Conservation (phyloP, 768 basidiomycete species). For the Suillus subalutaceus region DNA sequence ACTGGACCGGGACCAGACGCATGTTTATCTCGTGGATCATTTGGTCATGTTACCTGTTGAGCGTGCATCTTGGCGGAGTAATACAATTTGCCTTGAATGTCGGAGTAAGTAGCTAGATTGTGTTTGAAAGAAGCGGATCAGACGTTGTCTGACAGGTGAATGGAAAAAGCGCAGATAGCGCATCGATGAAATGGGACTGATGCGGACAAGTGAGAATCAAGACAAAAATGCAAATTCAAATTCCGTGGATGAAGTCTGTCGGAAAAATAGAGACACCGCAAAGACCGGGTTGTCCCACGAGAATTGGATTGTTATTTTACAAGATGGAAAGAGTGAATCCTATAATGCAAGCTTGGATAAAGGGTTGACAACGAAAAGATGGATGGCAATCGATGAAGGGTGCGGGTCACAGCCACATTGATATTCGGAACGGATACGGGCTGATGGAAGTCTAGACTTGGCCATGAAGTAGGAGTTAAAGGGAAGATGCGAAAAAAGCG, state of each 20-base stretch:
- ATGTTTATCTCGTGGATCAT: not conserved
- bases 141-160: not conserved
- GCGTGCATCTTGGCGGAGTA: not conserved
- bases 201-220: not conserved
- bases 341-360: constrained; percentile 7
- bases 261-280: constrained; percentile 11
- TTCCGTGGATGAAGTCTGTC: constrained; percentile 12
- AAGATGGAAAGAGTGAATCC: not conserved
- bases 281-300: constrained; percentile 6
- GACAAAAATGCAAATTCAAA: constrained; percentile 14
- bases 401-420: not conserved
- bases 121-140: constrained; percentile 5
- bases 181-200: not conserved
- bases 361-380: constrained; percentile 1
- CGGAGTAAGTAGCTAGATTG: not conserved
- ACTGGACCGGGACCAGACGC: not conserved
- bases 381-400: not conserved
- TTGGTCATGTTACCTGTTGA: not conserved
- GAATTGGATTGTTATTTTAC: not conserved
- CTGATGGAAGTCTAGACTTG: constrained; percentile 4
- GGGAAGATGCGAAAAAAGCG: constrained; percentile 10
- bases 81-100: constrained; percentile 7
- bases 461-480: constrained; percentile 12
- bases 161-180: constrained; percentile 4
- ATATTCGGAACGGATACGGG: constrained; percentile 7